Percentiles rank a stretch among this genome's conserved stretches.
phyloP scores from a whole-genome alignment of 2,329 filamentous ascomycete species.

The Elsinoe perseae region DNA sequence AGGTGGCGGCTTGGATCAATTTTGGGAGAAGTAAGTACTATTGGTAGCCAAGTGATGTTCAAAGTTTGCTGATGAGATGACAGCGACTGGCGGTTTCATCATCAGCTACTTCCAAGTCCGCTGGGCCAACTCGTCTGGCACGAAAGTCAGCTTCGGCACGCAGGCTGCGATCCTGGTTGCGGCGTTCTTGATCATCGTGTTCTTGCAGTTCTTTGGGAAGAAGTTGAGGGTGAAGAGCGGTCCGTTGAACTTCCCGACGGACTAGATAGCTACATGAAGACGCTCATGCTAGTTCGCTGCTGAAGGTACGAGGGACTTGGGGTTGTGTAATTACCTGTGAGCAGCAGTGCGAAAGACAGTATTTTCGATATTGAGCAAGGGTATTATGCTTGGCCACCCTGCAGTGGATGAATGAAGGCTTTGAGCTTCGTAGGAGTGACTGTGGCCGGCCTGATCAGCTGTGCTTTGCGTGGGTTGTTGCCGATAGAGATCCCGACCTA shows the following conservation, averaged over 20 bases:
- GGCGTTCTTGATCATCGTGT: constrained; percentile 17
- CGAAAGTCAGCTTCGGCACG: constrained; percentile 18
- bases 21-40: constrained; percentile 26
- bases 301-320: neutral
- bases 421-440: no score
- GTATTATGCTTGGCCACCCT: no score
- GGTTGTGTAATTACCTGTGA: no score
- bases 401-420: no score
- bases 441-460: no score
- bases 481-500: no score
- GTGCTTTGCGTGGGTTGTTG: no score
- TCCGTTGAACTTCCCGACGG: constrained; percentile 13
- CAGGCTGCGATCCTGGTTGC: constrained; percentile 17
- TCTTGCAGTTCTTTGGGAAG: constrained; percentile 18
- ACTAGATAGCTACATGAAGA: neutral
- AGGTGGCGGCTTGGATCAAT: constrained; percentile 48
- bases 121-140: constrained; percentile 33
- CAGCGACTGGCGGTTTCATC: constrained; percentile 43
- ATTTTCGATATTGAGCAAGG: no score
- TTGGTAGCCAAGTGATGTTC: neutral
- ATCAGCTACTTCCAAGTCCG: constrained; percentile 47
- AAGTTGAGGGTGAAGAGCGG: constrained; percentile 16
- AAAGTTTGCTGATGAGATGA: neutral
- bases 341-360: no score
- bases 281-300: no score